These are phyloP conservation scores for Eucalyptus camaldulensis DNA, from an alignment of 345 rosid genomes.

Conservation along the genomic window DNA sequence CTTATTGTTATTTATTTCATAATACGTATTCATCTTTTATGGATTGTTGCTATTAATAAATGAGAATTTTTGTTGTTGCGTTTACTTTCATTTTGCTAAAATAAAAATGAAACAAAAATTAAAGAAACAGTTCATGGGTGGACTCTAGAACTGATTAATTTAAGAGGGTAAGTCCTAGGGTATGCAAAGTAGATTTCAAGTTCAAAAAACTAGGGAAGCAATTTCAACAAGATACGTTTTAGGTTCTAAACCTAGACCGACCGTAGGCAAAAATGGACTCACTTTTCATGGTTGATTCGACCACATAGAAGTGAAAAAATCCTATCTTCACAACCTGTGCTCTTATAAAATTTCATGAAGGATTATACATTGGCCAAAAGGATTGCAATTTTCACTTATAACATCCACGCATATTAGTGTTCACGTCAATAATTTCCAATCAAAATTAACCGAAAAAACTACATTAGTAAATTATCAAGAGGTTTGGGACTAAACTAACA, in stretches of 20 bases:
- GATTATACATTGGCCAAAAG: background rate
- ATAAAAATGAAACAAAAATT: background rate
- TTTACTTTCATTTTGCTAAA: too few relatives aligned
- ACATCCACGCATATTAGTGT: accelerated
- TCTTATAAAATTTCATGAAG: background rate
- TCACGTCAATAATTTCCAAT: accelerated
- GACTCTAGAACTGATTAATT: background rate
- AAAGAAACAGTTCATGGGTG: background rate
- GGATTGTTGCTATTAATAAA: too few relatives aligned
- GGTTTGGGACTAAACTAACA: too few relatives aligned
- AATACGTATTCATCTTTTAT: too few relatives aligned
- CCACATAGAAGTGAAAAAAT: background rate
- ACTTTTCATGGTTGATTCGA: background rate
- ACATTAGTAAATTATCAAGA: accelerated
- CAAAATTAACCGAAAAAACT: accelerated
- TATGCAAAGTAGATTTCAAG: background rate
- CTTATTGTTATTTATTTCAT: too few relatives aligned
- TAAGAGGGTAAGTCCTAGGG: accelerated
- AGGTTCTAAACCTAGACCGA: background rate
- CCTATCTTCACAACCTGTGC: background rate
- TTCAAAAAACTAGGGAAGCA: too few relatives aligned
- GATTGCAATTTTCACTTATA: background rate
- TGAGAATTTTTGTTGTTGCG: accelerated
- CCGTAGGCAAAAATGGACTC: background rate
- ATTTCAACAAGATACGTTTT: accelerated